Conservation (phyloP, 768 basidiomycete genomes). For the Mycena crocata region DNA sequence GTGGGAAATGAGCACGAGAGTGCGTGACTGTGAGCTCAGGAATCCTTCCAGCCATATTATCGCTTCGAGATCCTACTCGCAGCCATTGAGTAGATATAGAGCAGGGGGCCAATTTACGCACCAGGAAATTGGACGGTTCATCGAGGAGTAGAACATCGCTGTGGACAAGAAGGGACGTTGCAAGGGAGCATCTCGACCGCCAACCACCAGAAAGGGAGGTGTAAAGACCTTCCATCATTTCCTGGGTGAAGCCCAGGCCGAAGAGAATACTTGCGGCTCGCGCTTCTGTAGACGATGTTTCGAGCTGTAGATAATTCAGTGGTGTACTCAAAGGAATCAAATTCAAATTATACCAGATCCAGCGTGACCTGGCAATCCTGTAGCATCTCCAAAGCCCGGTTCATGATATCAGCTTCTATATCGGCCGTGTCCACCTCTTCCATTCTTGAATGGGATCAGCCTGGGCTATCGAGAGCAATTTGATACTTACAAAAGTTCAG, state of each 20-base stretch:
- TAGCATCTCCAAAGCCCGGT: constrained; percentile 33
- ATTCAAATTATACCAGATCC: constrained; percentile 20
- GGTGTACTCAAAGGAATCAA: not conserved
- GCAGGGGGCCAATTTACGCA: not conserved
- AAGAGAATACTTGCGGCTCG: constrained; percentile 63
- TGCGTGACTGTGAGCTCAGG: constrained; percentile 55
- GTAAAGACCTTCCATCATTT: constrained; percentile 52
- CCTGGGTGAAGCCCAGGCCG: constrained; percentile 69
- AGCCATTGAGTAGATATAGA: not conserved
- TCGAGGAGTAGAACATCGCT: constrained; percentile 70
- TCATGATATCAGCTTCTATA: constrained; percentile 37
- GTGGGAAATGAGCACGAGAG: constrained; percentile 74
- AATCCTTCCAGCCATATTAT: constrained; percentile 67
- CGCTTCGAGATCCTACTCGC: constrained; percentile 56
- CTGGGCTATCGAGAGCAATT: constrained; percentile 23
- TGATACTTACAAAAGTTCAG: constrained; percentile 44
- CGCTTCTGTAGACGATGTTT: constrained; percentile 56
- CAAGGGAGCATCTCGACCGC: constrained; percentile 70
- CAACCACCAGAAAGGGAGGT: constrained; percentile 72
- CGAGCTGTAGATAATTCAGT: constrained; percentile 34
- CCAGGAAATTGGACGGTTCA: constrained; percentile 64
- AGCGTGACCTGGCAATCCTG: constrained; percentile 29
- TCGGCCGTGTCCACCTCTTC: constrained; percentile 36
- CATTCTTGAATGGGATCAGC: constrained; percentile 35
- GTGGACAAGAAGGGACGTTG: constrained; percentile 66